Conservation (phyloP, 441 rosid species). For the Pelargonium citronellum region DNA sequence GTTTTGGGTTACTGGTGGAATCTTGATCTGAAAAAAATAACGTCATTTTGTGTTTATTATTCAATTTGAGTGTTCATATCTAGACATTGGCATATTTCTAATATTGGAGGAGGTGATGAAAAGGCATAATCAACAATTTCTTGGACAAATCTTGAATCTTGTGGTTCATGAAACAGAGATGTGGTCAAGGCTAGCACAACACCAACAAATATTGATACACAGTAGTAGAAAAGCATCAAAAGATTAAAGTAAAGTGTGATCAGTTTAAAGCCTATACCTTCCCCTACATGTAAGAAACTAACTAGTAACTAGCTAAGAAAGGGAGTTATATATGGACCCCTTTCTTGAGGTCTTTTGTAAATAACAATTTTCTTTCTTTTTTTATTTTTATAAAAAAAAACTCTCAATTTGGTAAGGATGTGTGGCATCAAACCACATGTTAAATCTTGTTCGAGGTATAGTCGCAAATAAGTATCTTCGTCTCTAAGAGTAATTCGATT, state of each 20-base stretch:
- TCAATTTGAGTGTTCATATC: background rate
- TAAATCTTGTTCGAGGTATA: too few relatives aligned
- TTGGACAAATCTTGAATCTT: slow-evolving; percentile 5
- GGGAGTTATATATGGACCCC: background rate
- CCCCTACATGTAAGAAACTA: background rate
- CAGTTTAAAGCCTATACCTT: slow-evolving; percentile 7
- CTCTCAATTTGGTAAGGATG: too few relatives aligned
- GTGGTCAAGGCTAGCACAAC: background rate
- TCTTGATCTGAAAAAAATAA: background rate
- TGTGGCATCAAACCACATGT: too few relatives aligned
- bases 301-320: background rate
- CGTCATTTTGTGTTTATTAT: background rate
- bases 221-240: background rate
- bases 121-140: background rate
- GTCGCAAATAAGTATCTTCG: too few relatives aligned
- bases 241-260: slow-evolving; percentile 1
- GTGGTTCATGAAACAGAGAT: slow-evolving; percentile 3
- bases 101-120: background rate
- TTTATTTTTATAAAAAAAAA: too few relatives aligned
- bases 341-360: background rate
- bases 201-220: background rate
- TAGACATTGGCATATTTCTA: background rate
- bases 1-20: background rate
- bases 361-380: too few relatives aligned
- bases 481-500: too few relatives aligned